Evolutionary conservation across 495 filamentous ascomycete genomes (phyloP).

Genomic region (Penicillium turbatum): DNA sequence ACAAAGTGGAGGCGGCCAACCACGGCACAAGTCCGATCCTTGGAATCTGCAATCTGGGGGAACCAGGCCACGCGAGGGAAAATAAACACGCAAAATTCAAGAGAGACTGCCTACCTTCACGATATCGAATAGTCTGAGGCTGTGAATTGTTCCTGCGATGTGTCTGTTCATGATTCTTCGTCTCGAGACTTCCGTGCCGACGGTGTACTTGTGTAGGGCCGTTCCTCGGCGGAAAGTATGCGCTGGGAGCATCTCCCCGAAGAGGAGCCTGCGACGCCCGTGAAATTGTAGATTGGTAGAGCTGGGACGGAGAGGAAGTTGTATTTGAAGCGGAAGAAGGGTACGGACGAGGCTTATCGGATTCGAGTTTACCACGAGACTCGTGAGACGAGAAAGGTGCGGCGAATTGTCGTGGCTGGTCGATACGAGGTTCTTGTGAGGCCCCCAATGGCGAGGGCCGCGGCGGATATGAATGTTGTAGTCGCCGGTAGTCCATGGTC

Average conservation of each 20-base stretch:
- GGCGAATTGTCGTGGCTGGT: conserved; percentile 3
- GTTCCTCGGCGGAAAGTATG: conserved; percentile 20
- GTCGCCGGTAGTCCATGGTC: conserved; percentile 6
- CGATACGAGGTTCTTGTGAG: conserved; percentile 1
- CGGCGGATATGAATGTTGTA: conserved; percentile 7
- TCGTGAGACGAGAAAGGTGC: conserved; percentile 15
- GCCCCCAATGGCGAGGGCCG: conserved; percentile 4
- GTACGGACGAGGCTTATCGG: conserved; percentile 29
- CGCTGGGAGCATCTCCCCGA: conserved; percentile 16
- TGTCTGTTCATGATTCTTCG: conserved; percentile 15
- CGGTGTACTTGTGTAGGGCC: conserved; percentile 17
- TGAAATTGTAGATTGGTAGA: conserved; percentile 12
- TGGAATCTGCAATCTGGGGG: conserved; percentile 21
- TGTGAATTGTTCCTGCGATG: conserved; percentile 27
- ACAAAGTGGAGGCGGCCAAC: conserved; percentile 22
- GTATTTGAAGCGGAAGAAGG: conserved; percentile 13
- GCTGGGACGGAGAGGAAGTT: conserved; percentile 13
- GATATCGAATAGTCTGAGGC: conserved; percentile 21
- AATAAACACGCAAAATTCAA: conserved; percentile 2
- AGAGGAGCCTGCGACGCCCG: conserved; percentile 9
- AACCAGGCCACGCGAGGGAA: conserved; percentile 10
- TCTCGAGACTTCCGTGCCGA: conserved; percentile 25
- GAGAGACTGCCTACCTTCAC: conserved; percentile 29
- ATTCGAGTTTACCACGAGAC: conserved; percentile 20
- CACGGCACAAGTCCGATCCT: conserved; percentile 28